A percentile compares a stretch with the other conserved stretches of the same genome.
These are phyloP conservation scores for Salmacisia buchloeana DNA, from an alignment of 1,284 basidiomycete genomes.

Conservation along the genomic window DNA sequence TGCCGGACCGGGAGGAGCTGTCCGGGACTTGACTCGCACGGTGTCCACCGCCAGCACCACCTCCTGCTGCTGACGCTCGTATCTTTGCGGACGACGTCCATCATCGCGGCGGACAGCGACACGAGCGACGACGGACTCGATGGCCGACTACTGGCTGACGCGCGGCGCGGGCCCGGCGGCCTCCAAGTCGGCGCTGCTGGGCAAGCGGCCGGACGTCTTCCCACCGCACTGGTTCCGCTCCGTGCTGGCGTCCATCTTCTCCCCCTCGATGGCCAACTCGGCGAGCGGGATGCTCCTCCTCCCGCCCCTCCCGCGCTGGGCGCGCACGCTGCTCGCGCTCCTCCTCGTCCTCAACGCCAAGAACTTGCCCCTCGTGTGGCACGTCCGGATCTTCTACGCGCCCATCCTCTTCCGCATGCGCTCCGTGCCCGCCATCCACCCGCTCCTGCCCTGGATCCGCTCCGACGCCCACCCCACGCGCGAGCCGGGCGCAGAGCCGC, in stretches of 20 bases:
- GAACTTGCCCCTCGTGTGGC: background rate
- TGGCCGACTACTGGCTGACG: conserved; percentile 1
- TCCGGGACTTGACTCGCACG: too few relatives aligned
- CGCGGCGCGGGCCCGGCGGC: background rate
- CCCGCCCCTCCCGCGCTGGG: background rate
- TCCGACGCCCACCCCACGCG: conserved; percentile 10
- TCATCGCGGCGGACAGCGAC: too few relatives aligned
- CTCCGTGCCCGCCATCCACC: background rate
- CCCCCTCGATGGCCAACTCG: background rate
- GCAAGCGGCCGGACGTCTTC: background rate
- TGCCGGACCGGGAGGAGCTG: too few relatives aligned
- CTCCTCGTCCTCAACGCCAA: conserved; percentile 3
- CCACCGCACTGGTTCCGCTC: background rate
- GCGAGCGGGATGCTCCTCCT: background rate
- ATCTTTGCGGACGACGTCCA: too few relatives aligned
- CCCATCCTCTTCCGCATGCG: conserved; percentile 3
- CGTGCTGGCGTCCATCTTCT: conserved; percentile 5
- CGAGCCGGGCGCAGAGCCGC: conserved; percentile 15
- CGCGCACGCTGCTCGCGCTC: background rate
- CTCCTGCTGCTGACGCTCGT: too few relatives aligned
- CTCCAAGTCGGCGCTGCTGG: background rate
- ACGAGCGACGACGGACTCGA: too few relatives aligned
- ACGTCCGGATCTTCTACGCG: background rate
- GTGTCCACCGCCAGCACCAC: too few relatives aligned
- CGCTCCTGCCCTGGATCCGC: conserved; percentile 17